Evolutionary conservation across 2,329 filamentous ascomycete genomes (phyloP).

Genomic region (Sarocladiaceae sp.): DNA sequence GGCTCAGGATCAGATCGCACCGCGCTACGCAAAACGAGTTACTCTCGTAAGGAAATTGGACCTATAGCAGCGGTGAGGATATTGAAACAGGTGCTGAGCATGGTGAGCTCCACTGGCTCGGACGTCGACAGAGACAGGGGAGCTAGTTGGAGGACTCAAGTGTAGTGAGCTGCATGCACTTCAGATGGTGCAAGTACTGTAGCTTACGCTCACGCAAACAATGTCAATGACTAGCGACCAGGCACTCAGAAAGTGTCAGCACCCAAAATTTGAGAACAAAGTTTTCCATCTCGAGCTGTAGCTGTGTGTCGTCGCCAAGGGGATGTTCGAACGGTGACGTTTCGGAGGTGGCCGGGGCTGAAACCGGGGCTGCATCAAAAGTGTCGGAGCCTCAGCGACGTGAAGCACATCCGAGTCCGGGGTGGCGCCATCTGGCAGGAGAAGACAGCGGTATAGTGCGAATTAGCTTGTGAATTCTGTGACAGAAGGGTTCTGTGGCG

Average conservation of each 20-base stretch:
- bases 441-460: too few species aligned
- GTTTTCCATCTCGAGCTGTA: too few species aligned
- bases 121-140: too few species aligned
- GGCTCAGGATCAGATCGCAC: background rate
- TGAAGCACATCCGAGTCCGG: conserved; percentile 22
- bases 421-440: conserved; percentile 8
- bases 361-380: conserved; percentile 28
- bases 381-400: conserved; percentile 23
- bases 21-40: background rate
- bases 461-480: too few species aligned
- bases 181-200: too few species aligned
- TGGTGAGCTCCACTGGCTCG: background rate
- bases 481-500: background rate
- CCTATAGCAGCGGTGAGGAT: conserved; percentile 6
- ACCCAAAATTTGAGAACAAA: too few species aligned
- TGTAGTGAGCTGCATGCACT: too few species aligned
- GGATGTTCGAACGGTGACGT: background rate
- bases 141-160: too few species aligned
- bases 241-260: too few species aligned
- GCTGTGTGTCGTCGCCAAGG: too few species aligned
- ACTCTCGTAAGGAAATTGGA: background rate
- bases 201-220: too few species aligned
- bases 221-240: too few species aligned
- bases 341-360: conserved; percentile 15
- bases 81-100: conserved; percentile 4